Conservation (phyloP, 2,329 filamentous ascomycete species). For the Massarina eburnea region DNA sequence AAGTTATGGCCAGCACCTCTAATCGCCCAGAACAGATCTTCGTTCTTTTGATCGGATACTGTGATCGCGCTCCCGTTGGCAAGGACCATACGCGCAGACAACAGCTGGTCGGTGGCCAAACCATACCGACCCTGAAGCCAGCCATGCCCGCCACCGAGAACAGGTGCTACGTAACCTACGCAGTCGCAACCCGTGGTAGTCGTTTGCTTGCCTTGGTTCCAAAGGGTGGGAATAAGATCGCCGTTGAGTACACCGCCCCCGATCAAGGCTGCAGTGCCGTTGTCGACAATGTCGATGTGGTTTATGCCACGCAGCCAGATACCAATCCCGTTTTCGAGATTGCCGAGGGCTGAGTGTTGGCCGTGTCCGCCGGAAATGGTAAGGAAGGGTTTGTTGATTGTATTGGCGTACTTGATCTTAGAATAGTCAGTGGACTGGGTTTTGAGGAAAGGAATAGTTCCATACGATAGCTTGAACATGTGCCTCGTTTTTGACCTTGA, state of each 20-base stretch:
- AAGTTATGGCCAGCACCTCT: conserved; percentile 43
- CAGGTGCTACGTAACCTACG: conserved; percentile 4
- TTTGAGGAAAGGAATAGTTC: no score
- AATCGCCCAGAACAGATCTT: conserved; percentile 42
- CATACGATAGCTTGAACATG: no score
- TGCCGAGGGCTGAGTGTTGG: conserved; percentile 22
- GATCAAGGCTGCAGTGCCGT: conserved; percentile 22
- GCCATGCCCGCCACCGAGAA: conserved; percentile 15
- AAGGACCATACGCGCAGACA: conserved; percentile 13
- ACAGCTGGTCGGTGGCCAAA: conserved; percentile 9
- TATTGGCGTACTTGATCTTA: conserved; percentile 24
- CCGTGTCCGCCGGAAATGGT: conserved; percentile 42
- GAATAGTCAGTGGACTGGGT: not conserved
- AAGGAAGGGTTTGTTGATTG: conserved; percentile 35
- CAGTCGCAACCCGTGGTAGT: conserved; percentile 11
- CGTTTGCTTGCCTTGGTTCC: conserved; percentile 28
- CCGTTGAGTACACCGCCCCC: conserved; percentile 27
- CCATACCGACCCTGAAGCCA: conserved; percentile 14
- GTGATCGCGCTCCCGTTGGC: conserved; percentile 34
- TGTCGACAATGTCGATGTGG: conserved; percentile 21
- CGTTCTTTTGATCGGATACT: conserved; percentile 23
- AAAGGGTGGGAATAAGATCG: conserved; percentile 28
- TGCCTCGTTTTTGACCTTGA: no score
- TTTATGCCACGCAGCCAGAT: conserved; percentile 34
- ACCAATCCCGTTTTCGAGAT: conserved; percentile 28